Base-by-base conservation (phyloP, 2,329 filamentous ascomycete genomes). In the Paraphoma sp. region DNA sequence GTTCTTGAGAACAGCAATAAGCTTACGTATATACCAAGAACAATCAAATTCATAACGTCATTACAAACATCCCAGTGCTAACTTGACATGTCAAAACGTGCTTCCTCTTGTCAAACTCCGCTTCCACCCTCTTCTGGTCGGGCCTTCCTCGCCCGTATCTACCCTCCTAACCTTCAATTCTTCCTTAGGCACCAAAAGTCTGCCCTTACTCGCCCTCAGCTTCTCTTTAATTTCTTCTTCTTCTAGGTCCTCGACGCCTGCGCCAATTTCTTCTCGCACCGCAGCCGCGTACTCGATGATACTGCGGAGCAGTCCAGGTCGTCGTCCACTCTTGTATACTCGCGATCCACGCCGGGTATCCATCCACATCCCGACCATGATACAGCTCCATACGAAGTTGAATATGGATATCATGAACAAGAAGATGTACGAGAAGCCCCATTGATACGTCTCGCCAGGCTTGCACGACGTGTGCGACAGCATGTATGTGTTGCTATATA, bases 361-460 rank as follows among this genome's bases (percentile, higher is more conserved):
- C 1, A 71, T 45, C 72, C 72, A 75, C 69, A 74, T 73, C 5
- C 66, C 65, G 1, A 69, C 62, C 68, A 72, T 71, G n/a, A 72
- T 72, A 16, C 65, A 68, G 7, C 57, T 52, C 71, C 72, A 75
- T 23, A 74, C 44, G 47, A 72, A 75, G 43, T 73, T 72, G 57
- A 73, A 73, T 4, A 73, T 74, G 9, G 64, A 65, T 0, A 75
- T 58, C 70, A 72, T 72, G 59, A 74, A 73, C 7, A 75, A 57
- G 53, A 75, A 75, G 8, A 74, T 73, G 55, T 75, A 74, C 0
- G 71, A 74, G 50, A 74, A 74, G 0, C 71, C 71, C 71, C 71
- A 74, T 47, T 73, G 70, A 46, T 74, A 74, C 8, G 64, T 72
- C 18, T 73, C 70, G 43, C 56, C 65, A 7, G 71, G 69, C 38